These are phyloP conservation scores for Sugiyamaella lignohabitans DNA, from an alignment of 805 yeast species.

Conservation along the genomic window DNA sequence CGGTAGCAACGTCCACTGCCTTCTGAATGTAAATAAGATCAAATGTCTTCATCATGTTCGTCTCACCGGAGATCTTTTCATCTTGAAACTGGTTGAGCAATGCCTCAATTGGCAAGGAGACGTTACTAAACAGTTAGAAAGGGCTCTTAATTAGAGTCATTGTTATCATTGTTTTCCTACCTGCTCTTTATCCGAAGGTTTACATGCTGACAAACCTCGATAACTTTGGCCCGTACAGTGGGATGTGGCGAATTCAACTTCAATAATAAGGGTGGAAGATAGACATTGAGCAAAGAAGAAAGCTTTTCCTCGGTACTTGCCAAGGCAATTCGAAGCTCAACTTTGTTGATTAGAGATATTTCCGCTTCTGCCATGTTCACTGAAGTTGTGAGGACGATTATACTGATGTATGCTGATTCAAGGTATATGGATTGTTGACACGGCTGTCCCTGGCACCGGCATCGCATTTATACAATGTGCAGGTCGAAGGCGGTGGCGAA, in stretches of 20 bases:
- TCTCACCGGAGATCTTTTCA: conserved; percentile 38
- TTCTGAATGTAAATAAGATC: conserved; percentile 55
- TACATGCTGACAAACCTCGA: conserved; percentile 59
- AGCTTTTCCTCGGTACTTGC: conserved; percentile 64
- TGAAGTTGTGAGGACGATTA: too few relatives aligned
- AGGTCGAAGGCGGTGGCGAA: too few relatives aligned
- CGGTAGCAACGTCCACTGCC: conserved; percentile 43
- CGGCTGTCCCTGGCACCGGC: too few relatives aligned
- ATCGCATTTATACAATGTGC: too few relatives aligned
- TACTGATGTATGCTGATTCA: too few relatives aligned
- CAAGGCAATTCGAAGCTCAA: conserved; percentile 73
- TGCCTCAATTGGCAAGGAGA: conserved; percentile 59
- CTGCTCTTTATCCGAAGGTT: conserved; percentile 54
- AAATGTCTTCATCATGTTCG: conserved; percentile 16
- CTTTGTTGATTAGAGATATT: conserved; percentile 43
- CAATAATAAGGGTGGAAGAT: conserved; percentile 69
- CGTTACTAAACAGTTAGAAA: conserved; percentile 15
- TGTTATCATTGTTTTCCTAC: conserved; percentile 14
- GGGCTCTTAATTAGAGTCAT: neutral
- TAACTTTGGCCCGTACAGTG: conserved; percentile 59
- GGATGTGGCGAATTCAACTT: conserved; percentile 68
- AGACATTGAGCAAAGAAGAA: conserved; percentile 51
- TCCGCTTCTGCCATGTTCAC: conserved; percentile 22
- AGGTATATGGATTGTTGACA: too few relatives aligned
- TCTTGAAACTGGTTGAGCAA: conserved; percentile 56